A percentile compares a stretch with the other conserved stretches of the same genome.
These are phyloP conservation scores for Chaetoceros tenuissimus DNA, from an alignment of 108 stramenopile species.

Conservation along the genomic window DNA sequence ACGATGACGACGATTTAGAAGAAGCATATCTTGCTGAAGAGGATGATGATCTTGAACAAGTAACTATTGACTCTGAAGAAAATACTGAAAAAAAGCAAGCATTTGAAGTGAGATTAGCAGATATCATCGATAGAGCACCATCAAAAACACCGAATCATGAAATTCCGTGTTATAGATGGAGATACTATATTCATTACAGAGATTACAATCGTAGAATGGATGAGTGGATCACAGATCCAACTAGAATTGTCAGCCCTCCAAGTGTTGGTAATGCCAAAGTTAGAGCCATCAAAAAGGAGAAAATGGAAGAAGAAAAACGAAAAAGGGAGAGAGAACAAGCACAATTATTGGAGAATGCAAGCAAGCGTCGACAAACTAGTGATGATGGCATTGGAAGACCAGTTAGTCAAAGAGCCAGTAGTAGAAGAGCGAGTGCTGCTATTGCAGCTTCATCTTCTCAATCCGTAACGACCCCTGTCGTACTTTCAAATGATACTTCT, in stretches of 20 bases:
- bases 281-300: constrained; percentile 56
- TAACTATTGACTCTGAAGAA: background rate
- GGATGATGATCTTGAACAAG: constrained; percentile 3
- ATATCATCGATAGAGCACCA: constrained; percentile 74
- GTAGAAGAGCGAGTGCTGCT: background rate
- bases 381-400: constrained; percentile 13
- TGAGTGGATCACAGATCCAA: constrained; percentile 84
- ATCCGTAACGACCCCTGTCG: constrained; percentile 1
- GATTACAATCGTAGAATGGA: constrained; percentile 98
- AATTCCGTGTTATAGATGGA: constrained; percentile 22
- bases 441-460: background rate
- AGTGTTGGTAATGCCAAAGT: constrained; percentile 77
- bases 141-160: constrained; percentile 10
- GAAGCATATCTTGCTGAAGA: constrained; percentile 20
- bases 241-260: constrained; percentile 71
- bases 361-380: constrained; percentile 28
- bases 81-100: constrained; percentile 12
- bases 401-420: background rate
- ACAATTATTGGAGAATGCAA: constrained; percentile 12
- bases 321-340: constrained; percentile 24
- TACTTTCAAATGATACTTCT: constrained; percentile 1
- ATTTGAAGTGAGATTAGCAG: constrained; percentile 48
- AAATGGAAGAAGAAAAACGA: constrained; percentile 36
- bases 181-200: constrained; percentile 95
- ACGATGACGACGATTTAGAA: constrained; percentile 8